Conservation (phyloP, 2,329 filamentous ascomycete species). For the Waltergamsia citrina region DNA sequence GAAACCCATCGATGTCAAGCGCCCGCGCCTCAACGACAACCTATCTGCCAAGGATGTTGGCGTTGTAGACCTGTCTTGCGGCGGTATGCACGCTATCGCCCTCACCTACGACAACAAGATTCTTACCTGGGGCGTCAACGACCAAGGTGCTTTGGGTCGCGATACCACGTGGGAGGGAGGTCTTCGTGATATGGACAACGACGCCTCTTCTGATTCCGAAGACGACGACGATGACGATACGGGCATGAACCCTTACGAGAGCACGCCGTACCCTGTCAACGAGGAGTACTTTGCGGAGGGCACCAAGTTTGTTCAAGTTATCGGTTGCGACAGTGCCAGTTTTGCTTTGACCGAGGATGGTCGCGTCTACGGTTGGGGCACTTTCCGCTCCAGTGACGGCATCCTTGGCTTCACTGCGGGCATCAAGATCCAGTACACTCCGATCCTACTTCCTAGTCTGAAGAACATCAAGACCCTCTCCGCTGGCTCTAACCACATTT, state of each 20-base stretch:
- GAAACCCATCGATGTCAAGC: slow-evolving; percentile 66
- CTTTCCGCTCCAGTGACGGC: slow-evolving; percentile 59
- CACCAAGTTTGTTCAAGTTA: slow-evolving; percentile 54
- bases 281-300: slow-evolving; percentile 49
- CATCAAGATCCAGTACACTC: slow-evolving; percentile 38
- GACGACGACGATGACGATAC: slow-evolving; percentile 53
- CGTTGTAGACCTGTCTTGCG: slow-evolving; percentile 67
- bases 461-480: slow-evolving; percentile 57
- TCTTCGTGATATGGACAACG: slow-evolving; percentile 44
- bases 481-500: slow-evolving; percentile 61
- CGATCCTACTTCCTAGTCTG: slow-evolving; percentile 48
- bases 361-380: slow-evolving; percentile 75
- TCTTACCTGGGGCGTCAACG: slow-evolving; percentile 75
- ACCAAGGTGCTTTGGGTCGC: slow-evolving; percentile 65
- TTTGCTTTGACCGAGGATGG: slow-evolving; percentile 70
- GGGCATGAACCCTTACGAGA: slow-evolving; percentile 63
- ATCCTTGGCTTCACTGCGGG: slow-evolving; percentile 53
- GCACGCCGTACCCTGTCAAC: slow-evolving; percentile 53
- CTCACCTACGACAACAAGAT: slow-evolving; percentile 68
- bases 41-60: slow-evolving; percentile 50
- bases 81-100: slow-evolving; percentile 68
- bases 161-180: slow-evolving; percentile 57
- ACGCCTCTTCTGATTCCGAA: slow-evolving; percentile 41
- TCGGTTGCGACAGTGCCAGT: slow-evolving; percentile 64
- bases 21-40: slow-evolving; percentile 71